Base-by-base conservation (phyloP, 768 basidiomycete genomes). In the Podaxis sp. region DNA sequence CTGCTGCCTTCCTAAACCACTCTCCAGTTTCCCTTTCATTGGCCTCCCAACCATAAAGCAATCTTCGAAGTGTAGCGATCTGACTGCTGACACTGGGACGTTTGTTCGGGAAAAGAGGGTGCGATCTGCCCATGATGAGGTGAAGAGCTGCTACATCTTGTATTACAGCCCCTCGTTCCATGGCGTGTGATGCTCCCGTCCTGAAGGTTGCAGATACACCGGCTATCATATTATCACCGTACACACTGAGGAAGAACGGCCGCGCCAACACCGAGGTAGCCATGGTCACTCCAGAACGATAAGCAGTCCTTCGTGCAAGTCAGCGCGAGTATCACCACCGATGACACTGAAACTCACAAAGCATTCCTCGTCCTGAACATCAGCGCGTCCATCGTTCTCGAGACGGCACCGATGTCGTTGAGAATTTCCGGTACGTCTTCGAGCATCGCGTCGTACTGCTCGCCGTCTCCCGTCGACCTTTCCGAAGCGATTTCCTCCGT, bases 401-500 rank as follows among this genome's bases (percentile, higher is more conserved):
- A 73, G 6, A 90, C 63, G 14, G 81, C 87, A 3, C 86, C 76
- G 2, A 79, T 69, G 64, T 79, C 76, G 47, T 84, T 79, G 64
- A 84, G 71, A 35, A 82, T 77, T 21, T 66, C 71, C 5, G 74
- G 77, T 28, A 76, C 68, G 66, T 84, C 70, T 11, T 55, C 62
- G 46, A 58, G 63, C 69, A 88, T 76, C 40, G 90, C 84, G 64
- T 90, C 85, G 42, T 79, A 81, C 9, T 82, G 80, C 47, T 75
- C 73, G 1, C 87, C 87, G 57, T 88, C 87, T 14, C 78, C 78
- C 5, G 88, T 94, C 11, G 86, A 85, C 23, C 82, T 74, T 69
- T 95, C 93, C 25, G 77, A 74, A 16, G 75, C 72, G 36, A 95
- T 94, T 69, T 93, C 93, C 69, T 84, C 84, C 37, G 92, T 67